These are phyloP conservation scores for Backusella circina DNA, from an alignment of 192 early-diverging fungal genomes.

Conservation along the genomic window DNA sequence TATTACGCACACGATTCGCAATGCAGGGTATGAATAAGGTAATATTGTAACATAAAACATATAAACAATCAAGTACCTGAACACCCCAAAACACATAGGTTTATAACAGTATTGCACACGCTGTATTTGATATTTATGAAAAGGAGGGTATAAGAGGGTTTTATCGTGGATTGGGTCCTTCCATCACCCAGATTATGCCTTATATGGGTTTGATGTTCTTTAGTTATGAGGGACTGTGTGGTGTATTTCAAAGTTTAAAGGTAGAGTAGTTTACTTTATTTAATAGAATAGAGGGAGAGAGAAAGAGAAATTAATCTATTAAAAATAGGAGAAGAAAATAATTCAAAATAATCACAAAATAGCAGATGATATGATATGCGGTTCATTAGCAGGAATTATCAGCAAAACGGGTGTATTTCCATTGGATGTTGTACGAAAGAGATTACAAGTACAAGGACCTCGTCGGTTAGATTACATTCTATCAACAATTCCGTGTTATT, in stretches of 20 bases:
- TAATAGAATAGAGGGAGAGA: background rate
- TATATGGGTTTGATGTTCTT: slow-evolving; percentile 94
- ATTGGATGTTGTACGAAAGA: slow-evolving; percentile 80
- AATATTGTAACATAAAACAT: background rate
- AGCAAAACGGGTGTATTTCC: slow-evolving; percentile 87
- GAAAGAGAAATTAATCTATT: background rate
- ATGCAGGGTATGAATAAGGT: slow-evolving; percentile 65
- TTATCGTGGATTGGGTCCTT: slow-evolving; percentile 80
- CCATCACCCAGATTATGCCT: slow-evolving; percentile 85
- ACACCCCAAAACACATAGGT: slow-evolving; percentile 30
- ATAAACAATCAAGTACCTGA: background rate
- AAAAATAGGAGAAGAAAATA: slow-evolving; percentile 16
- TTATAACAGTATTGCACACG: slow-evolving; percentile 66
- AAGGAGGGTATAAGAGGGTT: slow-evolving; percentile 82
- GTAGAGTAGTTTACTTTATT: slow-evolving; percentile 18
- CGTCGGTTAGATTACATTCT: slow-evolving; percentile 55
- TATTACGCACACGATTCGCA: slow-evolving; percentile 92
- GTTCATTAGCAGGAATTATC: slow-evolving; percentile 76
- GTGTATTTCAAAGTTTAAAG: slow-evolving; percentile 33
- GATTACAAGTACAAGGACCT: slow-evolving; percentile 80
- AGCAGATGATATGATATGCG: slow-evolving; percentile 67
- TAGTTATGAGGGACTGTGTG: slow-evolving; percentile 60
- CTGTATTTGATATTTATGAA: slow-evolving; percentile 58
- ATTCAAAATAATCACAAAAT: slow-evolving; percentile 18
- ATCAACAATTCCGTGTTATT: slow-evolving; percentile 63